Conservation (phyloP, 495 filamentous ascomycete genomes). For the Cercophora scortea region DNA sequence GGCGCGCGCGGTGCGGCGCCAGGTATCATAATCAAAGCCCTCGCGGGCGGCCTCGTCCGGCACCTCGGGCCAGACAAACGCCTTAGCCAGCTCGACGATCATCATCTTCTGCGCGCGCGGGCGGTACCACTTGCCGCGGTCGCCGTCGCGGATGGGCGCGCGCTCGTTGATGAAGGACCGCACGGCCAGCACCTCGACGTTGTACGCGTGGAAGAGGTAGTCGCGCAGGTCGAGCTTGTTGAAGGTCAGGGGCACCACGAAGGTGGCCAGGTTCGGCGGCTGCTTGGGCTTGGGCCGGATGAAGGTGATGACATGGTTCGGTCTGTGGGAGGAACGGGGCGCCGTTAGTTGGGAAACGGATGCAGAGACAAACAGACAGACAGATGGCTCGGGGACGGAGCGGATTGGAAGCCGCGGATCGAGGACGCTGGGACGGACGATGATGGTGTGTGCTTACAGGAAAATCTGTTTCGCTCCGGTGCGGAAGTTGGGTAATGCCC, state of each 20-base stretch:
- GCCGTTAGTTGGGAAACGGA: not conserved
- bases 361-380: too few species aligned
- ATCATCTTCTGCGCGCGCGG: slow-evolving; percentile 74
- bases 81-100: slow-evolving; percentile 75
- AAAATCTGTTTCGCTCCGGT: slow-evolving; percentile 38
- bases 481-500: not conserved
- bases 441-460: slow-evolving; percentile 59
- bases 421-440: too few species aligned
- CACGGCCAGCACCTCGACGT: slow-evolving; percentile 56
- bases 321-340: slow-evolving; percentile 39
- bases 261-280: slow-evolving; percentile 70
- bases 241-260: slow-evolving; percentile 78
- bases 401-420: too few species aligned
- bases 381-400: too few species aligned
- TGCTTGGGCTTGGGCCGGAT: slow-evolving; percentile 59
- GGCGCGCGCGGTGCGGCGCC: slow-evolving; percentile 2
- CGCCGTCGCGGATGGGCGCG: slow-evolving; percentile 44
- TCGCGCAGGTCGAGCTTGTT: slow-evolving; percentile 89
- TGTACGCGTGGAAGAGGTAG: slow-evolving; percentile 74
- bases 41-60: slow-evolving; percentile 39
- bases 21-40: slow-evolving; percentile 23
- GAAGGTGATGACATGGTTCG: slow-evolving; percentile 68
- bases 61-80: slow-evolving; percentile 74
- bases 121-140: slow-evolving; percentile 41
- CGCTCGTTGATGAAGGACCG: slow-evolving; percentile 72